Percentiles rank a stretch among this genome's conserved stretches.
Evolutionary conservation across 164 flowering plant genomes (phyloP).

Genomic region (Magnolia kwangsiensis): DNA sequence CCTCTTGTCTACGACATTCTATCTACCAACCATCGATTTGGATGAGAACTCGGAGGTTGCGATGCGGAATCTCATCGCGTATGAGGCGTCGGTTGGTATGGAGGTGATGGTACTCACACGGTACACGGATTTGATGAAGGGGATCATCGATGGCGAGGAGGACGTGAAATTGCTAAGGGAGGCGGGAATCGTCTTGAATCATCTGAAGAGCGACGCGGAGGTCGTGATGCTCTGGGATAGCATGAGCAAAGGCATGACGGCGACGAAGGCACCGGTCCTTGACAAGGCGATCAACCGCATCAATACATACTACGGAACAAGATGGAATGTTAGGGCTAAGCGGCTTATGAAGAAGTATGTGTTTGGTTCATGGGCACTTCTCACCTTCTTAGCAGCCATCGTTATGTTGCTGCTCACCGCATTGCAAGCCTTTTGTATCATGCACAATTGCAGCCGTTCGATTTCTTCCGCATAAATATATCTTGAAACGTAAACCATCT

Average conservation of each 20-base stretch:
- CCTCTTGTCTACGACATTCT: background rate
- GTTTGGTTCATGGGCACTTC: conserved; percentile 8
- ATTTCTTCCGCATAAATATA: background rate
- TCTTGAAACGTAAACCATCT: too few relatives aligned
- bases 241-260: conserved; percentile 5
- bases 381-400: conserved; percentile 2
- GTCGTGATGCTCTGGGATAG: conserved; percentile 7
- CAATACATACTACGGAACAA: background rate
- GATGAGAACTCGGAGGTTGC: conserved; percentile 12
- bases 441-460: background rate
- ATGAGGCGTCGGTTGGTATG: conserved; percentile 4
- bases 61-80: conserved; percentile 8
- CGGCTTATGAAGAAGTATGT: background rate
- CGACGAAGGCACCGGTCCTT: conserved; percentile 1
- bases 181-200: conserved; percentile 3
- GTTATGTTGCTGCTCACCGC: conserved; percentile 7
- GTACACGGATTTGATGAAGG: conserved; percentile 11
- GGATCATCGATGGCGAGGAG: conserved; percentile 8
- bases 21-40: conserved; percentile 11
- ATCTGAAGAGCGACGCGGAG: conserved; percentile 3
- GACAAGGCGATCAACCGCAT: conserved; percentile 4
- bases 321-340: conserved; percentile 4
- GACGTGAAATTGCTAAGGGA: conserved; percentile 10
- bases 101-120: background rate
- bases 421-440: conserved; percentile 4